A percentile compares a stretch with the other conserved stretches of the same genome.
These are phyloP conservation scores for Dioscorea alata DNA, from an alignment of 106 monocot genomes.

Conservation along the genomic window DNA sequence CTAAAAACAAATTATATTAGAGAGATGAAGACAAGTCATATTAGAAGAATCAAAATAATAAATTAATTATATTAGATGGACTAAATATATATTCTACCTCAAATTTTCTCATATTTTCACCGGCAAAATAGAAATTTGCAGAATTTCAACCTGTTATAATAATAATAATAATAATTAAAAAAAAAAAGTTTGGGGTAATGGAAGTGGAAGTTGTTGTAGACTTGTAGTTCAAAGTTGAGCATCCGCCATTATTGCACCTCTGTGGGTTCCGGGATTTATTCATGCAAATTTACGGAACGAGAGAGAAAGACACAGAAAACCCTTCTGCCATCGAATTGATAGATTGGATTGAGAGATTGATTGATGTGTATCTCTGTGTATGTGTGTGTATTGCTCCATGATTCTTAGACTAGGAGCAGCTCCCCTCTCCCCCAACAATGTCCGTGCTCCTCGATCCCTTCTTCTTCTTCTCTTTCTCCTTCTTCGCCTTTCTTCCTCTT, in stretches of 20 bases:
- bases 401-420: neutral
- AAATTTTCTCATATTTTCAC: too few relatives aligned
- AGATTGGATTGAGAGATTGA: too few relatives aligned
- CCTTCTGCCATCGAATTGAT: conserved; percentile 4
- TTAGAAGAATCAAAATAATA: too few relatives aligned
- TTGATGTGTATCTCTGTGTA: too few relatives aligned
- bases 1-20: too few relatives aligned
- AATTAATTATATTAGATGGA: too few relatives aligned
- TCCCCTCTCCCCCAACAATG: neutral
- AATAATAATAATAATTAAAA: neutral
- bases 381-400: conserved; percentile 11
- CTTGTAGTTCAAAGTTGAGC: neutral
- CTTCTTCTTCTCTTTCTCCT: neutral
- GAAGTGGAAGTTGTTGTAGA: neutral
- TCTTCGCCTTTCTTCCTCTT: neutral
- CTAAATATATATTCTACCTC: too few relatives aligned
- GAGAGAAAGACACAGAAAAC: neutral
- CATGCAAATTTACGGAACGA: neutral
- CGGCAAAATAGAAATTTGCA: too few relatives aligned
- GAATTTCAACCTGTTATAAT: conserved; percentile 12
- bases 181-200: too few relatives aligned
- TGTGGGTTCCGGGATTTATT: conserved; percentile 12
- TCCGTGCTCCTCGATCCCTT: neutral
- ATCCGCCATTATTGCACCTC: neutral
- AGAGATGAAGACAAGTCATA: too few relatives aligned